Evolutionary conservation across 2,329 filamentous ascomycete species (phyloP).

Genomic region (Nemania diffusa): DNA sequence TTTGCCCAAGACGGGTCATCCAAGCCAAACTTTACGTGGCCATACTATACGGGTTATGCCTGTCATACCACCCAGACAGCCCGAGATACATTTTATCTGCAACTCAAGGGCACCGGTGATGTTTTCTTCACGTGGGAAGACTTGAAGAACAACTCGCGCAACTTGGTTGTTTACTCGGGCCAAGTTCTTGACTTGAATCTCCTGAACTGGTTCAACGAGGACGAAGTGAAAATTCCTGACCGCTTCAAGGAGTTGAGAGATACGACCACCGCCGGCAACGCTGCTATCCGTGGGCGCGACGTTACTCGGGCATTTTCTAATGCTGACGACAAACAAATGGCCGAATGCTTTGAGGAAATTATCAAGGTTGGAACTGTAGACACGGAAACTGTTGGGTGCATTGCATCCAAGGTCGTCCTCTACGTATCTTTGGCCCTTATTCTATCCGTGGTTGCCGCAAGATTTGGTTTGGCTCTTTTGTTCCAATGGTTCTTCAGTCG

Average conservation of each 20-base stretch:
- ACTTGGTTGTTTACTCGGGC: slow-evolving; percentile 93
- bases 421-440: slow-evolving; percentile 95
- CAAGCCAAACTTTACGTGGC: slow-evolving; percentile 76
- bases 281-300: slow-evolving; percentile 81
- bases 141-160: slow-evolving; percentile 86
- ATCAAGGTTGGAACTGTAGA: slow-evolving; percentile 97
- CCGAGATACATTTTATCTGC: slow-evolving; percentile 79
- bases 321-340: slow-evolving; percentile 79
- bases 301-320: slow-evolving; percentile 89
- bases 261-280: slow-evolving; percentile 68
- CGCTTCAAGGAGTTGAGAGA: slow-evolving; percentile 84
- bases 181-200: slow-evolving; percentile 91
- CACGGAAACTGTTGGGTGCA: slow-evolving; percentile 95
- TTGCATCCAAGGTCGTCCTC: slow-evolving; percentile 95
- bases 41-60: slow-evolving; percentile 84
- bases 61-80: slow-evolving; percentile 82
- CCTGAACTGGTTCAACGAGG: slow-evolving; percentile 87
- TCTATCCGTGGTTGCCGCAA: slow-evolving; percentile 83
- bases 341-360: slow-evolving; percentile 89
- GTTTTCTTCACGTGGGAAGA: slow-evolving; percentile 98
- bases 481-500: slow-evolving; percentile 98
- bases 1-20: slow-evolving; percentile 95
- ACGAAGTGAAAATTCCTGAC: slow-evolving; percentile 78
- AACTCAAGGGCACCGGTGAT: slow-evolving; percentile 76
- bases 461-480: slow-evolving; percentile 87